Evolutionary conservation across 192 early-diverging fungal genomes (phyloP).

Genomic region (Coemansia sp.): DNA sequence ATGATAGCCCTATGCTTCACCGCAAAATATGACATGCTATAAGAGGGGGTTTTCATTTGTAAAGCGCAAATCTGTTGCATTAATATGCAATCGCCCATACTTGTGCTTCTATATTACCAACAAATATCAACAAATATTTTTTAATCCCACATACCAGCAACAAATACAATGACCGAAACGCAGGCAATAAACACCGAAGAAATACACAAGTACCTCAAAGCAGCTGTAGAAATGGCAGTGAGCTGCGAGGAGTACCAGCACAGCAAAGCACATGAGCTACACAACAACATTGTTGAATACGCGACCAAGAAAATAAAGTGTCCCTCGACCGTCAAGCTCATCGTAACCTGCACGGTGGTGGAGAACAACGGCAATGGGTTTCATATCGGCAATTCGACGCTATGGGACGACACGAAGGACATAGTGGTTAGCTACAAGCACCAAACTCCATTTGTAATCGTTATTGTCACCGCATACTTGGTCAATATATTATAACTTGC

Average conservation of each 20-base stretch:
- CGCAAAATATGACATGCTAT: too few relatives aligned
- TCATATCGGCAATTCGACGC: conserved; percentile 28
- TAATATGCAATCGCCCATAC: too few relatives aligned
- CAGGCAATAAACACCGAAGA: conserved; percentile 9
- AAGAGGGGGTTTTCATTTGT: too few relatives aligned
- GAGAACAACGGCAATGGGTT: conserved; percentile 40
- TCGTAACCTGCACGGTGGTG: conserved; percentile 42
- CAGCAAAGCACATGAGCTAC: conserved; percentile 17
- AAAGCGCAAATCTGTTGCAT: too few relatives aligned
- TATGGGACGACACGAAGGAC: conserved; percentile 33
- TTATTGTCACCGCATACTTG: conserved; percentile 35
- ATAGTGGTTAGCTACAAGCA: conserved; percentile 23
- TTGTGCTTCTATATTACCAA: too few relatives aligned
- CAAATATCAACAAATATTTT: not conserved
- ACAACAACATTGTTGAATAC: conserved; percentile 44
- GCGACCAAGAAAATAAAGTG: conserved; percentile 34
- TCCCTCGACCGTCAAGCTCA: conserved; percentile 16
- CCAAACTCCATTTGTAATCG: conserved; percentile 25
- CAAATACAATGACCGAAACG: not conserved
- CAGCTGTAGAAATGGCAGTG: conserved; percentile 40
- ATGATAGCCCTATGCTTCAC: too few relatives aligned
- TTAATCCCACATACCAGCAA: not conserved
- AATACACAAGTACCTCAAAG: conserved; percentile 28
- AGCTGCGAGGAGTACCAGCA: conserved; percentile 35
- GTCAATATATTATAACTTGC: conserved; percentile 11